phyloP scores from a whole-genome alignment of 306 rosid genomes.

The Rosa chinensis region DNA sequence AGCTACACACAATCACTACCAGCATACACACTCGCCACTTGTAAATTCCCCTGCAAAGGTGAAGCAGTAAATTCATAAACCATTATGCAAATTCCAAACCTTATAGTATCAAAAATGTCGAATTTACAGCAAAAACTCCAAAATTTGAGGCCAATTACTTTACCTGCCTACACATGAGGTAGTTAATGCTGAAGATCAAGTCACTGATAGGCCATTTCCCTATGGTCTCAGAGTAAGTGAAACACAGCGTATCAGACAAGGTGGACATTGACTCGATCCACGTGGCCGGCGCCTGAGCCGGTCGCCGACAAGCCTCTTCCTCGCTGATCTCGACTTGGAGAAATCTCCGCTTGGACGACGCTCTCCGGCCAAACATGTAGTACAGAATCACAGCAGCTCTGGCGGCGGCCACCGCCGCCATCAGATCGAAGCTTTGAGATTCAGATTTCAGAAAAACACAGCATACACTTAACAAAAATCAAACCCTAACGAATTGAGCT shows the following conservation, averaged over 20 bases:
- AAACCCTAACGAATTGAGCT: neutral
- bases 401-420: conserved; percentile 57
- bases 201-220: conserved; percentile 74
- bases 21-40: conserved; percentile 89
- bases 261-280: conserved; percentile 75
- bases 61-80: neutral
- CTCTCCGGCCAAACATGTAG: conserved; percentile 52
- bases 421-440: conserved; percentile 28
- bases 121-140: neutral
- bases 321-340: conserved; percentile 64
- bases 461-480: neutral
- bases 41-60: conserved; percentile 70
- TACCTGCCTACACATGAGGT: conserved; percentile 90
- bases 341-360: conserved; percentile 39
- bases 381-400: conserved; percentile 54
- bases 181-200: conserved; percentile 66
- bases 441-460: conserved; percentile 3
- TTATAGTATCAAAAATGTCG: no score
- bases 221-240: conserved; percentile 80
- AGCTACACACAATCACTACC: conserved; percentile 69
- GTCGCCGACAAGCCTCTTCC: conserved; percentile 69
- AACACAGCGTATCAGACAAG: conserved; percentile 81
- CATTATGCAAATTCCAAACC: neutral
- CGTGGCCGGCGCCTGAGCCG: conserved; percentile 95
- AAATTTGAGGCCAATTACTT: neutral